Base-by-base conservation (phyloP, 2,329 filamentous ascomycete genomes). In the Diaporthe destruens region DNA sequence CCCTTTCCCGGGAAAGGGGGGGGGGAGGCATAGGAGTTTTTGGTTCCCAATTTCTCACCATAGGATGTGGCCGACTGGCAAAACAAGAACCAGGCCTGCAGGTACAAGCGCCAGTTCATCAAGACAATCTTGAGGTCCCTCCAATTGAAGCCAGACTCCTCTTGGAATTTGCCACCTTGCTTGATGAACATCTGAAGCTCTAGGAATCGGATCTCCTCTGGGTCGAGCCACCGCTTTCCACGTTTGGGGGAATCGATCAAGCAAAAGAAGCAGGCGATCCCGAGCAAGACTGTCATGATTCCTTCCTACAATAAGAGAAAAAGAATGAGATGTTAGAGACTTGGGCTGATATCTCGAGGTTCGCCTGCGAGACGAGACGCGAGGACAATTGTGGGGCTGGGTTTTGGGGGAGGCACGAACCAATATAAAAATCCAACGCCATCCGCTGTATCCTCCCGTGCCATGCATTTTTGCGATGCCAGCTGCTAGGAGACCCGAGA, bases 261-360 rank as follows among this genome's bases (percentile, higher is more conserved):
- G 18, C 72, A 55, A 36, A 73, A 92, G 81, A 89, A 91, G 8
- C 85, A 88, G 0, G 82, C 80, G 9, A 90, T 76, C 1, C 89
- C 90, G 23, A 69, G 51, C 6, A 67, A 1, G 12, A 71, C 69
- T 14, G 57, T 71, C 3, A 54, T 23, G 2, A 71, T 66, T 14
- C 69, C 69, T 49, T 69, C n/a, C n/a, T n/a, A n/a, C n/a, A n/a
- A n/a, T n/a, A n/a, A n/a, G n/a, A n/a, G n/a, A n/a, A n/a, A n/a
- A n/a, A n/a, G n/a, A n/a, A n/a, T n/a, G n/a, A n/a, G n/a, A n/a
- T n/a, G n/a, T n/a, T n/a, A n/a, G n/a, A n/a, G n/a, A n/a, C n/a
- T n/a, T n/a, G n/a, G n/a, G n/a, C n/a, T n/a, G n/a, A n/a, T n/a
- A n/a, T n/a, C n/a, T n/a, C n/a, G n/a, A n/a, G n/a, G n/a, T n/a